Evolutionary conservation across 2,329 filamentous ascomycete genomes (phyloP).

Genomic region (Amesomyces nigricolor): DNA sequence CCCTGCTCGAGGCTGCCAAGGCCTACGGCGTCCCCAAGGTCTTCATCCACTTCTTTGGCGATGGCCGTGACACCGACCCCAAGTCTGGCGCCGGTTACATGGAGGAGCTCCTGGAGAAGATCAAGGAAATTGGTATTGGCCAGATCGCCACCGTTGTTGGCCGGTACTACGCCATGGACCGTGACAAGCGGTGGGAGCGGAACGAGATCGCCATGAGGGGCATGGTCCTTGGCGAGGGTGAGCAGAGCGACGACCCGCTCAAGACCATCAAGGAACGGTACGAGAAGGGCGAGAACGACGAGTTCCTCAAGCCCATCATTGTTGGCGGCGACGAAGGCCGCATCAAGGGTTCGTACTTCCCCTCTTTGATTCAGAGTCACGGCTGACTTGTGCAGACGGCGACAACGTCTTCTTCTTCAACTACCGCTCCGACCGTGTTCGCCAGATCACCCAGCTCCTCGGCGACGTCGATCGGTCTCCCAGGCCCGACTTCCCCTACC

Average conservation of each 20-base stretch:
- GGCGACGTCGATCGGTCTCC: constrained; percentile 90
- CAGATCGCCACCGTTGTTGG: constrained; percentile 90
- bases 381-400: constrained; percentile 53
- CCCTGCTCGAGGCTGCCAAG: constrained; percentile 84
- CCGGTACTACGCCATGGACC: constrained; percentile 98
- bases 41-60: constrained; percentile 98
- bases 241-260: constrained; percentile 77
- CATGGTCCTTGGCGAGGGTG: constrained; percentile 78
- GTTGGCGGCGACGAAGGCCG: constrained; percentile 79
- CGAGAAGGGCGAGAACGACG: constrained; percentile 81
- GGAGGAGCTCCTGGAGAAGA: constrained; percentile 74
- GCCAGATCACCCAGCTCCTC: constrained; percentile 91
- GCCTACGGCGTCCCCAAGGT: constrained; percentile 81
- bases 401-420: constrained; percentile 99
- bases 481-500: constrained; percentile 85
- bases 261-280: constrained; percentile 84
- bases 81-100: constrained; percentile 88
- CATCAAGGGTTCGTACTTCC: constrained; percentile 64
- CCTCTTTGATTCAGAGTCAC: not conserved
- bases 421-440: constrained; percentile 96
- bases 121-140: constrained; percentile 78
- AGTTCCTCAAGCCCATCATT: constrained; percentile 98
- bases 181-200: constrained; percentile 98
- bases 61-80: constrained; percentile 95
- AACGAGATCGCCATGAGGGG: constrained; percentile 87